Base-by-base conservation (phyloP, 805 yeast genomes). In the Pachysolen tannophilus region DNA sequence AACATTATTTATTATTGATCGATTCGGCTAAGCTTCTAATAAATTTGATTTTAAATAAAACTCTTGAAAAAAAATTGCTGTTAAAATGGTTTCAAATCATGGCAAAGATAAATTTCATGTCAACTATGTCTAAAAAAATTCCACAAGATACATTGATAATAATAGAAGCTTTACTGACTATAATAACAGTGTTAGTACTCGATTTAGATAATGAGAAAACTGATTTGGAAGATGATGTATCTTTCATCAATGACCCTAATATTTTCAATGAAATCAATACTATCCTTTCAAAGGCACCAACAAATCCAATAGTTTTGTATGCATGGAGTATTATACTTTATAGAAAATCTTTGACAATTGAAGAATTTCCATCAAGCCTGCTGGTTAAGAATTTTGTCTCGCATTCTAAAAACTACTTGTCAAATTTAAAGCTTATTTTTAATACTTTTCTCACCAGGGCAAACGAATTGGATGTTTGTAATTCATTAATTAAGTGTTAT, bases 281-380 rank as follows among this genome's bases (percentile, higher is more conserved):
- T 1, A 45, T 58, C 4, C 50, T 78, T 13, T 36, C 57, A 5
- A 48, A 55, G 8, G 47, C 67, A 1, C 52, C 60, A 9, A 39
- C 55, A 2, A 71, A 72, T 41, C 58, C 82, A 2, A 51, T 80
- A 8, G 58, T 78, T 1, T 51, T 74, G 29, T 81, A 79, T 48
- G 68, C 75, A 16, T 82, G 90, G 90, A 70, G 83, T 20, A 69
- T 79, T 10, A 52, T 77, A 8, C 49, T 77, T 8, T 72, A 73
- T 43, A 58, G 78, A 16, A 75, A 77, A 40, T 61, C 63, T 6
- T 58, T 65, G 15, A 47, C 69, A 3, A 46, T 70, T n/a, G 65
- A 64, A 29, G 69, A 67, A 27, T 48, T 48, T 14, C 57, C 64
- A 20, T 49, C 50, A 3, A 38, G 49, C 32, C 42, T 46, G 1